Evolutionary conservation across 2,329 filamentous ascomycete genomes (phyloP).

Genomic region (Domatiomyces globalis): DNA sequence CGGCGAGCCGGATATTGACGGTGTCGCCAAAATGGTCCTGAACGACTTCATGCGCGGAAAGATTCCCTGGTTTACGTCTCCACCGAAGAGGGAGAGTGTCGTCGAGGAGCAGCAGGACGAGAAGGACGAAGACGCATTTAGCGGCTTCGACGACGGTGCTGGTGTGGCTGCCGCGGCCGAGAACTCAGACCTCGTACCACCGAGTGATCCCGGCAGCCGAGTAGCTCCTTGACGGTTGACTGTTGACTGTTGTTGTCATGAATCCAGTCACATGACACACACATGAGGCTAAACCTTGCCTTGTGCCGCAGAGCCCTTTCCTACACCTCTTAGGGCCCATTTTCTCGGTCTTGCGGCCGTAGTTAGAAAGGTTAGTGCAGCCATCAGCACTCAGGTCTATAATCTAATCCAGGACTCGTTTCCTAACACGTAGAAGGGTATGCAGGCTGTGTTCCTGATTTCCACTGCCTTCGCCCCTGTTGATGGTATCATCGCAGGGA

Average conservation of each 20-base stretch:
- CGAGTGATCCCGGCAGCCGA: too few relatives aligned
- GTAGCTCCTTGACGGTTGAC: too few relatives aligned
- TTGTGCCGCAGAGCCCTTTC: constrained; percentile 35
- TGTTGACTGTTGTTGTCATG: too few relatives aligned
- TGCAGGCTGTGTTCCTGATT: constrained; percentile 39
- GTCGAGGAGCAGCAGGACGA: constrained; percentile 28
- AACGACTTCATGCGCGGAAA: constrained; percentile 94
- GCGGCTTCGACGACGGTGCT: not conserved
- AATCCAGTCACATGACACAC: not conserved
- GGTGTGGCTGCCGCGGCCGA: not conserved
- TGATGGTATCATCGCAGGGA: constrained; percentile 32
- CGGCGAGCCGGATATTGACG: constrained; percentile 88
- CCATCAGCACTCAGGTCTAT: constrained; percentile 39
- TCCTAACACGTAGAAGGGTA: constrained; percentile 29
- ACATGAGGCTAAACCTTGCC: constrained; percentile 19
- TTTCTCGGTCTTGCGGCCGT: constrained; percentile 37
- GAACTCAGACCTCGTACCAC: not conserved
- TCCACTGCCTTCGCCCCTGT: constrained; percentile 36
- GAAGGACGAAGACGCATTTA: not conserved
- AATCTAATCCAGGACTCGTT: constrained; percentile 36
- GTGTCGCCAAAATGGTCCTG: constrained; percentile 89
- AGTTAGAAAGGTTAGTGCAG: constrained; percentile 37
- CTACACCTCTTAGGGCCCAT: constrained; percentile 37
- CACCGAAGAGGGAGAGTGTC: constrained; percentile 39
- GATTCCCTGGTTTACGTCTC: constrained; percentile 88